Conservation (phyloP, 306 rosid species). For the Begonia masoniana region DNA sequence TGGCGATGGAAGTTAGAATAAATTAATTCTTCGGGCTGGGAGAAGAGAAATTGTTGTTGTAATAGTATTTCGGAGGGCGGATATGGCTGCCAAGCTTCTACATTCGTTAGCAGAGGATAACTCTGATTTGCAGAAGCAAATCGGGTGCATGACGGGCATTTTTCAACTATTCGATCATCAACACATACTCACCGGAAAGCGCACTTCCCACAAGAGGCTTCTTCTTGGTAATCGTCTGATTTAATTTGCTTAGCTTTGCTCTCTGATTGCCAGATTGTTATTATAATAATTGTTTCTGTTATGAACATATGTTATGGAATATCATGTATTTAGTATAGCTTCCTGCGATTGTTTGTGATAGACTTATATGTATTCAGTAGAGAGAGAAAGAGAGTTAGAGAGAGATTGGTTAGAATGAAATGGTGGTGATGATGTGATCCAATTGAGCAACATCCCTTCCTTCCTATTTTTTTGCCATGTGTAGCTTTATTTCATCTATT, state of each 20-base stretch:
- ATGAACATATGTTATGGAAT: too few species aligned
- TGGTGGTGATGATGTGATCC: too few species aligned
- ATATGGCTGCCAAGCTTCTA: conserved; percentile 82
- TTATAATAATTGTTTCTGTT: background rate
- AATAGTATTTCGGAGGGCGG: conserved; percentile 7
- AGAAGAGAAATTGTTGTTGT: background rate
- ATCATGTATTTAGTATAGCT: too few species aligned
- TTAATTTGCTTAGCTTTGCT: background rate
- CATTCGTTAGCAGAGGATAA: conserved; percentile 89
- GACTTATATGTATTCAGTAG: too few species aligned
- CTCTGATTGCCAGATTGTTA: background rate
- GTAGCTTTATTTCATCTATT: background rate
- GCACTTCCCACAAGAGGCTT: conserved; percentile 50
- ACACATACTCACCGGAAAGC: conserved; percentile 34
- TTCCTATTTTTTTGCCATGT: background rate
- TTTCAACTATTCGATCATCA: conserved; percentile 77
- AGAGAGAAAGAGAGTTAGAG: too few species aligned
- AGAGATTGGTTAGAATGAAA: too few species aligned
- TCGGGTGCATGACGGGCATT: conserved; percentile 90
- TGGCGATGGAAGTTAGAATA: conserved; percentile 14
- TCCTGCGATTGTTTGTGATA: too few species aligned
- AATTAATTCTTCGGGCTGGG: background rate
- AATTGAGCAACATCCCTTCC: background rate
- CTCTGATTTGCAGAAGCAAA: conserved; percentile 89
- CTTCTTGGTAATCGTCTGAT: conserved; percentile 33